Evolutionary conservation across 768 basidiomycete species (phyloP).

Genomic region (Russula abietina): DNA sequence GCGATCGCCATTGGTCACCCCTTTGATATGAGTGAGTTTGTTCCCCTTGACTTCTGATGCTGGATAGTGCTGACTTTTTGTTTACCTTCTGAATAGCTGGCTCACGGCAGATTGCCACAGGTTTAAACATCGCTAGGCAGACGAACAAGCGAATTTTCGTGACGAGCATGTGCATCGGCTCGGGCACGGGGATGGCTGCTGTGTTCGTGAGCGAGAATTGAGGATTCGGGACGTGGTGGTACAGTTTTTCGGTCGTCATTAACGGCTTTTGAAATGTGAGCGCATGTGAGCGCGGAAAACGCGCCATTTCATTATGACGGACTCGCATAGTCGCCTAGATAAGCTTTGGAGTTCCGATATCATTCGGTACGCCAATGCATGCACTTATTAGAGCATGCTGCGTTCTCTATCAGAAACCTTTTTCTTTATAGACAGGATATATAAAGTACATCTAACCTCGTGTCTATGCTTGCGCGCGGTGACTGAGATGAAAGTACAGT

Average conservation of each 20-base stretch:
- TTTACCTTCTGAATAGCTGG: constrained; percentile 45
- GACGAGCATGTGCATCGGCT: constrained; percentile 88
- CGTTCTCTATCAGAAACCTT: not conserved
- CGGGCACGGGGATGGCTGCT: constrained; percentile 88
- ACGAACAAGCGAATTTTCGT: constrained; percentile 72
- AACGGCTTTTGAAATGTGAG: too few relatives aligned
- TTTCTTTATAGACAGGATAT: too few relatives aligned
- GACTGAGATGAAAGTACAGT: not conserved
- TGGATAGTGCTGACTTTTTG: not conserved
- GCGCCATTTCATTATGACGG: not conserved
- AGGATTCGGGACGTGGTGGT: constrained; percentile 12
- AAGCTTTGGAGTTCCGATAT: too few relatives aligned
- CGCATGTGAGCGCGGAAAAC: too few relatives aligned
- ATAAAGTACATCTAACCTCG: too few relatives aligned
- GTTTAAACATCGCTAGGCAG: constrained; percentile 73
- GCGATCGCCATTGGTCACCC: constrained; percentile 90
- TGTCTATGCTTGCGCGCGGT: not conserved
- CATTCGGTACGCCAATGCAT: not conserved
- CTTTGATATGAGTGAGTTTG: constrained; percentile 68
- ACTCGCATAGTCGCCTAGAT: too few relatives aligned
- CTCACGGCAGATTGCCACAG: constrained; percentile 83
- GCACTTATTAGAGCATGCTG: not conserved
- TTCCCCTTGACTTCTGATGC: constrained; percentile 8
- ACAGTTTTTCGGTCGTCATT: not conserved
- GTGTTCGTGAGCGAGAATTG: constrained; percentile 81